Evolutionary conservation across 148 eudicot genomes (phyloP), one percentile per base, ranked within the genome.

Genomic region (Rheum nobile): DNA sequence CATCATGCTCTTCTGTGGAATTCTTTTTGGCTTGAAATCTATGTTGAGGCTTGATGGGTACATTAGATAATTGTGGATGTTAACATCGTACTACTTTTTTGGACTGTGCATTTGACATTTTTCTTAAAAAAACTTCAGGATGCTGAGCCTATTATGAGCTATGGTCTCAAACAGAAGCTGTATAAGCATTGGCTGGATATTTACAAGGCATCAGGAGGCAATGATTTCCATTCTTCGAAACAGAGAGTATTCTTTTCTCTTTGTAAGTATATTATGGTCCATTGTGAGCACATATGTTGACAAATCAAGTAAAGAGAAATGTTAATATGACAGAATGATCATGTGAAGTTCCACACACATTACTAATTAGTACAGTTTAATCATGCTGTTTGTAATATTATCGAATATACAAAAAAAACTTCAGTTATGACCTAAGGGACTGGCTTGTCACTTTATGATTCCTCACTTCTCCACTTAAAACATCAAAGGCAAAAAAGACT

Each of bases 101-200:
- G 39, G 32, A 65, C 41, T 65, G 1, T 65, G 39, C 22, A 28
- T 32, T 34, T 65, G 39, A 65, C 21, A 17, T 17, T 31, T 32
- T 14, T 65, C 8, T 21, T 16, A 31, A 32, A 65, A 5, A 14
- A 37, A 31, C 70, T 83, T 71, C 83, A 95, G 99, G 96, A 85
- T 76, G 59, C 39, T 44, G 84, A 81, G 75, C 47, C 52, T 61
- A 44, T 57, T 75, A 75, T 83, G 24, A 71, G 78, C 76, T 83
- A 82, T 73, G 91, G 83, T 80, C 82, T 90, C 72, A 92, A 90
- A 75, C 80, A 78, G 77, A 85, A 80, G 74, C 52, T 95, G 71
- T 83, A 85, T 71, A 84, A 92, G 76, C 88, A 92, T 82, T 92
- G 97, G 97, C 77, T 87, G 83, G 86, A 85, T 69, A 77, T 76